These are phyloP conservation scores for Jimgerdemannia lactiflua DNA, from an alignment of 192 early-diverging fungal species.

Conservation along the genomic window DNA sequence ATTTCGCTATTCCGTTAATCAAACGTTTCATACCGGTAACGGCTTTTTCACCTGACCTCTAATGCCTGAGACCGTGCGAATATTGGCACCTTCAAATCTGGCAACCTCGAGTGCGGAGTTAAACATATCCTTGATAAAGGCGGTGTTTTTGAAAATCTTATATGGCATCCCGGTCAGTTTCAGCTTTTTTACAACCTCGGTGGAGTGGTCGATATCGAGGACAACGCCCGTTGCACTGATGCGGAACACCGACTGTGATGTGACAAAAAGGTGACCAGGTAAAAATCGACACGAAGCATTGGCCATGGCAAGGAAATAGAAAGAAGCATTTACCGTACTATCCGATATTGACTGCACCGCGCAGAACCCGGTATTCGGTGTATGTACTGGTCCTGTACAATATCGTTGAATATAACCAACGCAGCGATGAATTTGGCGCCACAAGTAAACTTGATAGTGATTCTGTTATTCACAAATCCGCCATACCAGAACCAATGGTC, in stretches of 20 bases:
- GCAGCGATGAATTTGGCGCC: too few species aligned
- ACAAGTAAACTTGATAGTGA: too few species aligned
- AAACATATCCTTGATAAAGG: slow-evolving; percentile 99
- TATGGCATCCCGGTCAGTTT: slow-evolving; percentile 94
- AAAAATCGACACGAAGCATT: not conserved
- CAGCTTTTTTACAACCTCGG: slow-evolving; percentile 98
- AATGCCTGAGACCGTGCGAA: slow-evolving; percentile 96
- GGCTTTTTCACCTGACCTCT: slow-evolving; percentile 98
- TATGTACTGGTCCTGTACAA: slow-evolving; percentile 74
- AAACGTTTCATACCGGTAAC: slow-evolving; percentile 45
- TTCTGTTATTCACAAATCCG: too few species aligned
- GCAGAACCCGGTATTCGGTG: slow-evolving; percentile 98
- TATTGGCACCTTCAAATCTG: slow-evolving; percentile 96
- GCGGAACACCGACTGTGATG: slow-evolving; percentile 64
- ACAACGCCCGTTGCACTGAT: slow-evolving; percentile 96
- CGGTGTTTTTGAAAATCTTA: slow-evolving; percentile 97
- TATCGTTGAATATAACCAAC: too few species aligned
- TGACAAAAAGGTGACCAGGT: not conserved
- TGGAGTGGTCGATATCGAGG: slow-evolving; percentile 88
- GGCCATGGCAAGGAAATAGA: not conserved
- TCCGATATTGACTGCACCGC: slow-evolving; percentile 77
- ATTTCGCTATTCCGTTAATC: too few species aligned
- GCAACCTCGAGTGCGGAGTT: slow-evolving; percentile 93
- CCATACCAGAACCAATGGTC: not conserved
- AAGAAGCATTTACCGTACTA: slow-evolving; percentile 29